These are phyloP conservation scores for Cucurbita ficifolia DNA, from an alignment of 306 rosid species.

Conservation along the genomic window DNA sequence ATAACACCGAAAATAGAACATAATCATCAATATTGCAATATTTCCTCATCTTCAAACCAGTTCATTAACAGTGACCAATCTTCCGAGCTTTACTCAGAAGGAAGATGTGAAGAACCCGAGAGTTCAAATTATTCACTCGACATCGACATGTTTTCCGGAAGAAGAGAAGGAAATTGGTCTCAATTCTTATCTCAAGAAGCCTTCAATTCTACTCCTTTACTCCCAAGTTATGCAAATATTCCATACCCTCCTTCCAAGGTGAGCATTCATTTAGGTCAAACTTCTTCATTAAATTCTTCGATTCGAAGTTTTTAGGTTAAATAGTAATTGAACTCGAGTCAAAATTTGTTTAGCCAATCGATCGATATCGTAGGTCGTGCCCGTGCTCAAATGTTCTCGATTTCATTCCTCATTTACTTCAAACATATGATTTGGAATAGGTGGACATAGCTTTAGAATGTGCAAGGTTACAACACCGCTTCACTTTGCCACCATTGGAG, in stretches of 20 bases:
- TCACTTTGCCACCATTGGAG: constrained; percentile 63
- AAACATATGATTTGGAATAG: constrained; percentile 10
- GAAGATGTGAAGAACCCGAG: constrained; percentile 13
- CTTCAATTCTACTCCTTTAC: constrained; percentile 25
- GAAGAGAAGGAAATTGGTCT: constrained; percentile 34
- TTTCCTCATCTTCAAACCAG: constrained; percentile 16
- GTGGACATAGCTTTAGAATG: constrained; percentile 81
- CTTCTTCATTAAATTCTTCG: not conserved
- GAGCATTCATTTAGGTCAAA: not conserved
- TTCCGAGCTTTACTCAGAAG: constrained; percentile 15
- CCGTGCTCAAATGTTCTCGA: too few relatives aligned
- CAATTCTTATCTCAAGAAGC: constrained; percentile 35
- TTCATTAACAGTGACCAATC: constrained; percentile 47
- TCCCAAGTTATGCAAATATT: constrained; percentile 31
- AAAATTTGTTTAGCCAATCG: too few relatives aligned
- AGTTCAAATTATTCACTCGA: constrained; percentile 38
- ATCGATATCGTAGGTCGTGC: too few relatives aligned
- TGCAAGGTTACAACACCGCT: constrained; percentile 79
- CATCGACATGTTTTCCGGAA: constrained; percentile 12
- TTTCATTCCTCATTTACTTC: too few relatives aligned
- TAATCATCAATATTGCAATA: constrained; percentile 19
- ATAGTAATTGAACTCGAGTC: too few relatives aligned
- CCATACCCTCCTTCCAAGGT: constrained; percentile 79
- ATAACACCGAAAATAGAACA: constrained; percentile 45
- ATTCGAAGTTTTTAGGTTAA: not conserved